Evolutionary conservation across 495 filamentous ascomycete genomes (phyloP), one percentile per base, ranked within the genome.

Genomic region (Oleoguttula mirabilis): DNA sequence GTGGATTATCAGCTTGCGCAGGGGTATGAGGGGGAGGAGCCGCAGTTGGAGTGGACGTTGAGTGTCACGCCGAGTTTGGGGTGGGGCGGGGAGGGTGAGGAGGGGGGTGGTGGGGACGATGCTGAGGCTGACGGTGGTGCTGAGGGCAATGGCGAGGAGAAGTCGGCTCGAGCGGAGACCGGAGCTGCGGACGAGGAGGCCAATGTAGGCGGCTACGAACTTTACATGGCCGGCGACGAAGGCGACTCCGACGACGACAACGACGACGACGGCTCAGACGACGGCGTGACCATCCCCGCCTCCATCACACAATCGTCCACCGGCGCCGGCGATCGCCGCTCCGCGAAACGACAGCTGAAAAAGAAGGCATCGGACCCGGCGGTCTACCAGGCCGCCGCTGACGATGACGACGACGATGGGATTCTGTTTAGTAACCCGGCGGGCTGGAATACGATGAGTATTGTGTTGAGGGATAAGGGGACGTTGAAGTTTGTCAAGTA

Each of bases 401-500:
- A 70, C 21, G 77, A 69, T 2, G 76, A 76, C n/a, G 86, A 88
- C 30, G 88, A 94, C 41, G 88, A 93, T 54, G 85, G 84, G 16
- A 82, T 95, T 41, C 70, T 96, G 10, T 93, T 96, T 66, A 84
- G 77, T 57, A 84, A 82, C 59, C 79, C 84, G 1, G 82, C 87
- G 0, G 67, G 76, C 8, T 98, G 88, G 88, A 95, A 95, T 61
- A 79, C 76, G 31, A 69, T 96, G 60, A 81, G 75, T 51, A 72
- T 99, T 33, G 92, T 96, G 11, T 64, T 99, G 33, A 73, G 92
- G 34, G 90, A 99, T 57, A 73, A 71, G 38, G 87, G 84, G 6
- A 79, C 82, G 6, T 69, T 98, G 55, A 75, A 80, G 63, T 96
- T 96, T 58, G 86, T 95, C 55, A 99, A 96, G 69, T 99, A 94